Base-by-base conservation (phyloP, 495 filamentous ascomycete genomes). In the Barbatosphaeria neglecta region DNA sequence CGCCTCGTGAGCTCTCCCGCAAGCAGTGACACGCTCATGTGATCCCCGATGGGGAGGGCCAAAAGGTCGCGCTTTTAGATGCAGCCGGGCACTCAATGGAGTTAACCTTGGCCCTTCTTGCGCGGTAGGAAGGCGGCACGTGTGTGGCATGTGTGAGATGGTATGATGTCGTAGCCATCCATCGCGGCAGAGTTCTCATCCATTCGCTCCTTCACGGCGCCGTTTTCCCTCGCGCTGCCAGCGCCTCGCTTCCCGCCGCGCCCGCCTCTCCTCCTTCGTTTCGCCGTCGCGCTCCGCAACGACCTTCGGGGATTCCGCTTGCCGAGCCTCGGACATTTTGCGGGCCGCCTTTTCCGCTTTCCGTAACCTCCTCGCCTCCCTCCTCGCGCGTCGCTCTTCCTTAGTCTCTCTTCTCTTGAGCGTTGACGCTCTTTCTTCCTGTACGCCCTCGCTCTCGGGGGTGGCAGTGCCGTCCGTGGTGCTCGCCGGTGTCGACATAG, bases 161-260 rank as follows among this genome's bases (percentile, higher is more conserved):
- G 9, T 35, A 35, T 35, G 16, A n/a, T n/a, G 31, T 16, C 13
- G 31, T n/a, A 35, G 9, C 43, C 10, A 6, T 28, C 23, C 35
- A 20, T 22, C 25, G 15, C 39, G 33, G 11, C 15, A 16, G 6
- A 37, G 15, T 5, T 13, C 47, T 52, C 55, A 44, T 45, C 28
- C 25, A 38, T 50, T 24, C n/a, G 18, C 16, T 20, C 11, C 39
- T n/a, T 37, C 23, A 6, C 40, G 20, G 24, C 22, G 9, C 15
- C 6, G 39, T 18, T 24, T 31, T 25, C 43, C 39, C 27, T 48
- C 45, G 49, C 49, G 28, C 20, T 33, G 47, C 47, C 45, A 55
- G 43, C 64, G 57, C 50, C 64, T 67, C 10, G 60, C 61, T 50
- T 77, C 70, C 53, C 69, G 69, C 45, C 65, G 47, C 40, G 57